A percentile compares a stretch with the other conserved stretches of the same genome.
Evolutionary conservation across 2,329 filamentous ascomycete genomes (phyloP).

Genomic region (Chalaropsis thielavioides): DNA sequence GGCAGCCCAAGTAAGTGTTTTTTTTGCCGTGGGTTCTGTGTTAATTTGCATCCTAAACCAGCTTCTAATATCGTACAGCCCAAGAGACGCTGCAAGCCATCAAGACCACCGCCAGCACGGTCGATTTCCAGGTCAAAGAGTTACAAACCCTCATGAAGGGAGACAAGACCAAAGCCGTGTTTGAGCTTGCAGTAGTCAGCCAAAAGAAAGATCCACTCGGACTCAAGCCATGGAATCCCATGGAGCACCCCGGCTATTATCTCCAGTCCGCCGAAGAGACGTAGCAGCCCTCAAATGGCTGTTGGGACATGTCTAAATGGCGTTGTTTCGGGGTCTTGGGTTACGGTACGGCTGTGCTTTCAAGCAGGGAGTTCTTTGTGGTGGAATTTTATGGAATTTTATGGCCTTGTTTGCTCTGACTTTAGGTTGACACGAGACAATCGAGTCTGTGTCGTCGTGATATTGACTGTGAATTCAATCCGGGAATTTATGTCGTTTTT

Average conservation of each 20-base stretch:
- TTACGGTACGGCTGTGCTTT: background rate
- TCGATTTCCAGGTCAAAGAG: conserved; percentile 27
- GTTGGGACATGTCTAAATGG: background rate
- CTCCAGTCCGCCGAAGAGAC: conserved; percentile 6
- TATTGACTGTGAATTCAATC: background rate
- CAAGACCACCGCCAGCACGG: conserved; percentile 4
- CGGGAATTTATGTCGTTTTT: background rate
- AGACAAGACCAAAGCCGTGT: conserved; percentile 34
- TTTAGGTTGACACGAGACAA: background rate
- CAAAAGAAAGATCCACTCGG: conserved; percentile 39
- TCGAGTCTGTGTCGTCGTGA: background rate
- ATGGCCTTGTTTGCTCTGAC: background rate
- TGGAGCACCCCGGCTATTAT: conserved; percentile 45
- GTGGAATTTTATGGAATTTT: background rate
- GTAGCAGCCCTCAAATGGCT: background rate
- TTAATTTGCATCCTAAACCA: background rate
- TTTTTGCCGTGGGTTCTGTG: background rate
- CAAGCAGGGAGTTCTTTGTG: background rate
- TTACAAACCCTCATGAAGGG: conserved; percentile 35
- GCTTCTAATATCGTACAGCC: conserved; percentile 22
- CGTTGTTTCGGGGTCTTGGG: background rate
- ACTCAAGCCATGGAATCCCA: conserved; percentile 45
- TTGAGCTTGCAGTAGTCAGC: conserved; percentile 40
- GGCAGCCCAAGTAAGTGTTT: conserved; percentile 10
- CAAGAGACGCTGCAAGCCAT: conserved; percentile 32